Conservation (phyloP, 164 flowering plant species). For the Magnolia kwangsiensis region DNA sequence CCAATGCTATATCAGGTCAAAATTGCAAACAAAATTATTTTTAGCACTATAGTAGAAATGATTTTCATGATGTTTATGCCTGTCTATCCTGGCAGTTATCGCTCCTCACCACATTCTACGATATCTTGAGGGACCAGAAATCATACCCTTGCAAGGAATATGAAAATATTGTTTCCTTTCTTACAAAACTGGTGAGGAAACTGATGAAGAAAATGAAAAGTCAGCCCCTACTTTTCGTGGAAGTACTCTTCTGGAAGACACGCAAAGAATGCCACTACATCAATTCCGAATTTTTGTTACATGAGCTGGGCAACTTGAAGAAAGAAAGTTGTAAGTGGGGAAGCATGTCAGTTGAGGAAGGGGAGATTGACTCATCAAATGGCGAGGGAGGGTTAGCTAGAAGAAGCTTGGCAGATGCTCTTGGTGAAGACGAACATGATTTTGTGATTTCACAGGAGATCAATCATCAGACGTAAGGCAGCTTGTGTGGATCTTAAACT, state of each 20-base stretch:
- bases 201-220: slow-evolving; percentile 78
- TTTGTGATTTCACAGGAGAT: slow-evolving; percentile 34
- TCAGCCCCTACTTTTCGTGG: slow-evolving; percentile 88
- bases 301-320: slow-evolving; percentile 55
- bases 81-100: slow-evolving; percentile 65
- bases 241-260: slow-evolving; percentile 85
- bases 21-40: slow-evolving; percentile 1
- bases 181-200: slow-evolving; percentile 62
- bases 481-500: slow-evolving; percentile 2
- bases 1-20: slow-evolving; percentile 95
- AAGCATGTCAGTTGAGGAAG: slow-evolving; percentile 26
- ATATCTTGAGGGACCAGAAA: slow-evolving; percentile 81
- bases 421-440: slow-evolving; percentile 96
- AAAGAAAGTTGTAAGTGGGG: slow-evolving; percentile 38
- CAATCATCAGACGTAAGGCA: slow-evolving; percentile 41
- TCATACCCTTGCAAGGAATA: slow-evolving; percentile 55
- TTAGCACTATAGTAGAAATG: neutral
- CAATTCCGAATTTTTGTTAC: slow-evolving; percentile 55
- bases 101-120: slow-evolving; percentile 62
- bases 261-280: slow-evolving; percentile 79
- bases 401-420: slow-evolving; percentile 83
- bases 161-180: slow-evolving; percentile 59
- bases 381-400: slow-evolving; percentile 28
- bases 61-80: slow-evolving; percentile 6
- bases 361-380: slow-evolving; percentile 32